phyloP scores from a whole-genome alignment of 192 early-diverging fungal species.

The Gaertneriomyces sp. region DNA sequence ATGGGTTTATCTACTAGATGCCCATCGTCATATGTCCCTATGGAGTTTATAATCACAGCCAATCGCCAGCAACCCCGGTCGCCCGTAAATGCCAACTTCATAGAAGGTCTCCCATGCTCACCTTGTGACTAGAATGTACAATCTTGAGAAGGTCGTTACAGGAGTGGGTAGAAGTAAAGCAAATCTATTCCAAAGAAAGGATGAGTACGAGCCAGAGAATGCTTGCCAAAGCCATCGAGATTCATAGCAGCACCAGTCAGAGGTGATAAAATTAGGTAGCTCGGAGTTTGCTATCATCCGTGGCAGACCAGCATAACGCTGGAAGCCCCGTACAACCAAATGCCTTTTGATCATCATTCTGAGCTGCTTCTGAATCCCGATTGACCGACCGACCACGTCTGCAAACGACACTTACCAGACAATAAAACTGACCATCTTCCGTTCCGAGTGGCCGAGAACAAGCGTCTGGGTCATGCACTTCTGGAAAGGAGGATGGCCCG shows the following conservation, averaged over 20 bases:
- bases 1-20: not conserved
- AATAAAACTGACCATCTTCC: no score
- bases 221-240: not conserved
- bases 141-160: not conserved
- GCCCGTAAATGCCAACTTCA: not conserved
- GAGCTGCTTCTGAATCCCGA: no score
- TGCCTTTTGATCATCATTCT: constrained; percentile 13
- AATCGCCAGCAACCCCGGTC: no score
- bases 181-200: not conserved
- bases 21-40: not conserved
- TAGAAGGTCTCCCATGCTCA: not conserved
- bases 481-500: no score
- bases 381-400: no score
- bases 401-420: no score
- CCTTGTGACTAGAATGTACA: not conserved
- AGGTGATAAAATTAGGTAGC: constrained; percentile 6
- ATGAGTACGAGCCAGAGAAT: not conserved
- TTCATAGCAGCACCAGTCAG: not conserved
- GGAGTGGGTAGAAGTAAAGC: not conserved
- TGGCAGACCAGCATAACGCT: not conserved
- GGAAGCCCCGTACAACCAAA: constrained; percentile 12
- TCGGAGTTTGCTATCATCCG: constrained; percentile 9
- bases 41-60: no score
- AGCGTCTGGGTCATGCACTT: no score
- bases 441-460: no score